These are phyloP conservation scores for Davidsoniella neocaledoniae DNA, from an alignment of 2,329 filamentous ascomycete species.

Conservation along the genomic window DNA sequence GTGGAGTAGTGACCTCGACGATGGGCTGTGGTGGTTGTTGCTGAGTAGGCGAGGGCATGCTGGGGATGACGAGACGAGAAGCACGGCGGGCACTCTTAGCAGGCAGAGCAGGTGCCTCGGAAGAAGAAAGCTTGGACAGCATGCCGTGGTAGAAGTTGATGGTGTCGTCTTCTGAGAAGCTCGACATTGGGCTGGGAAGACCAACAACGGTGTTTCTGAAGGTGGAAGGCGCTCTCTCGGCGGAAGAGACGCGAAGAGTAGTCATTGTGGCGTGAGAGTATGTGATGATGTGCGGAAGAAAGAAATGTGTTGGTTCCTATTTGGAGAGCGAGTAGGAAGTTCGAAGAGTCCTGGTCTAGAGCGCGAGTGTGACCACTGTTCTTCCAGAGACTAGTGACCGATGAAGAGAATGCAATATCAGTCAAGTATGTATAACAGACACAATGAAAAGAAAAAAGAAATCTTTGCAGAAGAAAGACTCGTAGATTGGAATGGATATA, in stretches of 20 bases:
- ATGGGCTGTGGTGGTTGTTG: background rate
- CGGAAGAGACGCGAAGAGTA: conserved; percentile 7
- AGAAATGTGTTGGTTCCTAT: background rate
- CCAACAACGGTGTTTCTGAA: conserved; percentile 11
- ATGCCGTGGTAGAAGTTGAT: conserved; percentile 10
- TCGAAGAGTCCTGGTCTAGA: background rate
- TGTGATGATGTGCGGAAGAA: background rate
- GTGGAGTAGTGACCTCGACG: conserved; percentile 21
- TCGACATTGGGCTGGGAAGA: conserved; percentile 12
- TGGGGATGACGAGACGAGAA: conserved; percentile 24
- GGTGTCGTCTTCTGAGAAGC: conserved; percentile 12
- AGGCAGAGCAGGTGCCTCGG: conserved; percentile 24
- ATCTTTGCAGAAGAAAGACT: no score
- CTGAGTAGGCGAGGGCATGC: background rate
- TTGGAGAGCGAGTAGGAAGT: background rate
- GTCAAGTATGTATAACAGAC: background rate
- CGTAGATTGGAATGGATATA: no score
- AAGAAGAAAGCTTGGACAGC: conserved; percentile 5
- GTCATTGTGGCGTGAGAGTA: conserved; percentile 3
- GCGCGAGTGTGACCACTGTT: conserved; percentile 3
- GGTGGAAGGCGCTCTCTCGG: conserved; percentile 3
- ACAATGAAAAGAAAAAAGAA: no score
- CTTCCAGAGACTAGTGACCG: conserved; percentile 10
- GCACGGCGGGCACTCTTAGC: conserved; percentile 27
- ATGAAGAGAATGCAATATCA: background rate